Evolutionary conservation across 2,329 filamentous ascomycete genomes (phyloP).

Genomic region (Sarocladium strictum): DNA sequence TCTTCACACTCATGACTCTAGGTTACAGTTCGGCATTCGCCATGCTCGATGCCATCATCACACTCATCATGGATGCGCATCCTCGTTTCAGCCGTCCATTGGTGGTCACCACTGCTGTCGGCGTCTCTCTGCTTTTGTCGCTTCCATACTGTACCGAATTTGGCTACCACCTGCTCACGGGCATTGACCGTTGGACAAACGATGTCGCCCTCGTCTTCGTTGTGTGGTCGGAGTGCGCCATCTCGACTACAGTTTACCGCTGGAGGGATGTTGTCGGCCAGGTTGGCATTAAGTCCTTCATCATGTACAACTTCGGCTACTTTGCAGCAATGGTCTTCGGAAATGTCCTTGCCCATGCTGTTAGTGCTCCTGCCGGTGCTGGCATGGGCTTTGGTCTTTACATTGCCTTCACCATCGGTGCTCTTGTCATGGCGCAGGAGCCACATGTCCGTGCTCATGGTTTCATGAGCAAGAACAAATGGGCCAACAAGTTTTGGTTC

Average conservation of each 20-base stretch:
- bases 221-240: slow-evolving; percentile 45
- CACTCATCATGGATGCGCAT: slow-evolving; percentile 47
- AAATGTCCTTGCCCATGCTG: slow-evolving; percentile 41
- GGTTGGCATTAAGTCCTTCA: slow-evolving; percentile 35
- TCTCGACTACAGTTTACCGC: slow-evolving; percentile 46
- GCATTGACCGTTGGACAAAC: slow-evolving; percentile 51
- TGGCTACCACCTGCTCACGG: slow-evolving; percentile 48
- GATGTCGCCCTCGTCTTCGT: slow-evolving; percentile 49
- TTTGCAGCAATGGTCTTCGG: slow-evolving; percentile 47
- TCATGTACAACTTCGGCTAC: slow-evolving; percentile 44
- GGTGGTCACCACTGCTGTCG: slow-evolving; percentile 42
- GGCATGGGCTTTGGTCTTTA: slow-evolving; percentile 48
- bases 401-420: slow-evolving; percentile 30
- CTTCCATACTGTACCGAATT: slow-evolving; percentile 53
- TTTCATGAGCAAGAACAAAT: slow-evolving; percentile 22
- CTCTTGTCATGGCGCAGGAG: slow-evolving; percentile 34
- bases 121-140: slow-evolving; percentile 47
- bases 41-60: slow-evolving; percentile 52
- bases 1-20: slow-evolving; percentile 52
- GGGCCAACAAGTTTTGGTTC: slow-evolving; percentile 42
- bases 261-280: slow-evolving; percentile 41
- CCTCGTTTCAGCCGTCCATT: slow-evolving; percentile 37
- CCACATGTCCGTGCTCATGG: slow-evolving; percentile 33
- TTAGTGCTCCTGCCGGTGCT: slow-evolving; percentile 38
- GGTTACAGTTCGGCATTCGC: slow-evolving; percentile 54